Evolutionary conservation across 306 rosid genomes (phyloP).

Genomic region (Prunus kanzakura): DNA sequence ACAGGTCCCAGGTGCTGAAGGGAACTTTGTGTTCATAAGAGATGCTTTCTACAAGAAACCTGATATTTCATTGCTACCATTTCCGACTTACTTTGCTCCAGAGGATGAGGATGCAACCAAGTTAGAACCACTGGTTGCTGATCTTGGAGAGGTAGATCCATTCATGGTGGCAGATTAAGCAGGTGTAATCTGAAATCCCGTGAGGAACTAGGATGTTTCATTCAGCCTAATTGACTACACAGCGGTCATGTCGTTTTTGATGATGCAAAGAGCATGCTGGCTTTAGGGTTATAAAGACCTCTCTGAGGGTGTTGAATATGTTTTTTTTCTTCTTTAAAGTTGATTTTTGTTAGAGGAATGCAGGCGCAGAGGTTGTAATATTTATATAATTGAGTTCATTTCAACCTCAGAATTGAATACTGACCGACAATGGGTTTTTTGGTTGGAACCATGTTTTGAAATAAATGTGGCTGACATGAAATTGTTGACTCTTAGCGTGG

Average conservation of each 20-base stretch:
- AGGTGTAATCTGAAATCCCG: not conserved
- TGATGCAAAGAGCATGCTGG: not conserved
- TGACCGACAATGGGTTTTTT: not conserved
- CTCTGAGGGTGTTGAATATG: not conserved
- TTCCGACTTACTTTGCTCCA: conserved; percentile 72
- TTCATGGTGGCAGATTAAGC: conserved; percentile 72
- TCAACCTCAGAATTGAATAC: conserved; percentile 13
- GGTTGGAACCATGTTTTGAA: conserved; percentile 16
- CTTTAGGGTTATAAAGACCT: conserved; percentile 7
- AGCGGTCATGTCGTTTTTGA: not conserved
- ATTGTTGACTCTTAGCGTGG: too few species aligned
- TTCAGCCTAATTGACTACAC: conserved; percentile 8
- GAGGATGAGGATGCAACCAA: conserved; percentile 56
- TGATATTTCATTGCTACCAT: conserved; percentile 61
- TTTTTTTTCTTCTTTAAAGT: not conserved
- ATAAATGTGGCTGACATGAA: not conserved
- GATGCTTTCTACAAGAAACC: conserved; percentile 81
- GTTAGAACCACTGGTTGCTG: conserved; percentile 72
- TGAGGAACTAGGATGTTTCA: conserved; percentile 1
- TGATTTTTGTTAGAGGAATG: not conserved
- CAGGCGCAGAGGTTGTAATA: conserved; percentile 13
- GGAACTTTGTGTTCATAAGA: conserved; percentile 84
- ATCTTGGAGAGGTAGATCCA: conserved; percentile 90
- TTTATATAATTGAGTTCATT: not conserved
- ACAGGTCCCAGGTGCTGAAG: conserved; percentile 96